phyloP scores from a whole-genome alignment of 176 grass and related monocot species.

The Avena insularis region DNA sequence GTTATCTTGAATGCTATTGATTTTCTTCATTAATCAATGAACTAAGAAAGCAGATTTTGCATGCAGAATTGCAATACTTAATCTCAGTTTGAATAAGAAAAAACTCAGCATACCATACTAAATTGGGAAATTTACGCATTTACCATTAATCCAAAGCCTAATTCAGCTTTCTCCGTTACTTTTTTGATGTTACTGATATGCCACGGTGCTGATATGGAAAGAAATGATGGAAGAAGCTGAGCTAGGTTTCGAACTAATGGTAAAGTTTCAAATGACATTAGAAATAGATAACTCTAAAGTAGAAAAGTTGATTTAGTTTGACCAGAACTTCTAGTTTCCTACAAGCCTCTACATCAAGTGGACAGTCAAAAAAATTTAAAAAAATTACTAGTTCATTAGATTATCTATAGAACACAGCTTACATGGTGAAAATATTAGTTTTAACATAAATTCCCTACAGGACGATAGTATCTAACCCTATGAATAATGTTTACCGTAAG shows the following conservation, averaged over 20 bases:
- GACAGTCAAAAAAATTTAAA: not conserved
- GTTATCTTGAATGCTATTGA: not conserved
- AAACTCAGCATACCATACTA: not conserved
- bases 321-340: not conserved
- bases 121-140: not conserved
- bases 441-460: not conserved
- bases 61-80: constrained; percentile 1
- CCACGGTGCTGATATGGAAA: not conserved
- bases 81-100: not conserved
- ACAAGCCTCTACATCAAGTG: not conserved
- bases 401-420: not conserved
- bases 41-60: constrained; percentile 18
- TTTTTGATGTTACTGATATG: not conserved
- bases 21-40: constrained; percentile 17
- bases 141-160: not conserved
- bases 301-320: not conserved
- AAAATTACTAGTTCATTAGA: constrained; percentile 15
- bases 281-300: constrained; percentile 20
- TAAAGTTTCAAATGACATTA: not conserved
- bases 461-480: not conserved
- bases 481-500: constrained; percentile 7
- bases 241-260: not conserved
- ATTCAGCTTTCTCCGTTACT: not conserved
- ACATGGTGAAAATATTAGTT: not conserved
- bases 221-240: not conserved